Base-by-base conservation (phyloP, 768 basidiomycete genomes). In the Hericium alpestre region DNA sequence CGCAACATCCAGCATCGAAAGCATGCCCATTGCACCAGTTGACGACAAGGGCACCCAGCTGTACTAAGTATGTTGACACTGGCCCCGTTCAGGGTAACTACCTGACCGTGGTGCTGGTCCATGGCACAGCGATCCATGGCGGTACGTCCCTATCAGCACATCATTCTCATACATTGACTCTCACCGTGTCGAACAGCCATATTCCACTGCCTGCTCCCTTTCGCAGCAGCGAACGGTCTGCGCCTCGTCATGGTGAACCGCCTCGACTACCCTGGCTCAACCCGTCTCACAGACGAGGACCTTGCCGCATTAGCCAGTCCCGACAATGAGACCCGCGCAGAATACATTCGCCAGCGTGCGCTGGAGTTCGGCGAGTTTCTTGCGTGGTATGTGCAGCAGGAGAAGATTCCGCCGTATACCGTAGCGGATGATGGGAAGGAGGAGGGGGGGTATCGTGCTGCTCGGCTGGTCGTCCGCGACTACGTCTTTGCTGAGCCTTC, bases 241-340 rank as follows among this genome's bases (percentile, higher is more conserved):
- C 67, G 67, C 9, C 58, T 67, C 7, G 55, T 67, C 48, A 27
- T 59, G 16, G 38, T 68, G 38, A 67, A 64, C 37, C 54, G 63
- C n/a, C 59, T 66, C 16, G 67, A 66, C 37, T 67, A 66, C 27
- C 60, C 57, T 2, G 60, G 60, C 5, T 64, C 65, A 15, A 61
- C 64, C 9, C 64, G 61, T 5, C 59, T 60, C 38, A 58, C 59
- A 2, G 50, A 51, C 46, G 49, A 48, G 10, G 67, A 68, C 40
- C 58, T 65, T 41, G 58, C 40, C 23, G 55, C 23, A 25, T 47
- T 62, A 15, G 40, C 38, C 20, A 63, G 62, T 37, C 5, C 56
- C 8, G 51, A 64, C 27, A 7, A 55, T 1, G 53, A 38, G 38
- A 57, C 56, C 7, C 59, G 59, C 22, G 56, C 56, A 2, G 52